Percentiles rank a stretch among this genome's conserved stretches.
Conservation (phyloP, 1,284 basidiomycete genomes). For the Gymnopus androsaceus region DNA sequence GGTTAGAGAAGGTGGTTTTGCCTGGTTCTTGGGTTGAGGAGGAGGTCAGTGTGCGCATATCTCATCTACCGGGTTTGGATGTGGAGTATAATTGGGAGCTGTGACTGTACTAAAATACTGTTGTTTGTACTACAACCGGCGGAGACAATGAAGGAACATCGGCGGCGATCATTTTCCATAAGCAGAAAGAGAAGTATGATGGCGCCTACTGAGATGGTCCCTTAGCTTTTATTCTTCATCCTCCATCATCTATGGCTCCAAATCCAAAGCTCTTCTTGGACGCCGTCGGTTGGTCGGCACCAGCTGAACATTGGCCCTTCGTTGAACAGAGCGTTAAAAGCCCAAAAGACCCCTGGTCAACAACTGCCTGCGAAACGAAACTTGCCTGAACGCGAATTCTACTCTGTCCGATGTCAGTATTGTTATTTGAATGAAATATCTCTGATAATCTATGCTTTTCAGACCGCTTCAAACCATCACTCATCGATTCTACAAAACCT, state of each 20-base stretch:
- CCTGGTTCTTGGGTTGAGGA: no score
- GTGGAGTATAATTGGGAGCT: no score
- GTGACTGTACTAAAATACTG: no score
- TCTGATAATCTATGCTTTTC: conserved; percentile 1
- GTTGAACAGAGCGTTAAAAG: conserved; percentile 57
- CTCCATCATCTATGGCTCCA: conserved; percentile 51
- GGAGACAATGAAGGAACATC: no score
- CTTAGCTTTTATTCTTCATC: no score
- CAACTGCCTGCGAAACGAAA: conserved; percentile 41
- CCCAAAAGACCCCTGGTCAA: conserved; percentile 46
- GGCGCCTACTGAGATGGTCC: no score
- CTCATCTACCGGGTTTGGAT: no score
- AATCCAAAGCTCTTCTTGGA: conserved; percentile 48
- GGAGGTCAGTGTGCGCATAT: no score
- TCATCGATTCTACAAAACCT: conserved; percentile 62
- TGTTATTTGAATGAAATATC: background rate
- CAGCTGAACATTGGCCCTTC: conserved; percentile 59
- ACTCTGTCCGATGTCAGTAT: conserved; percentile 72
- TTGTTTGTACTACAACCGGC: no score
- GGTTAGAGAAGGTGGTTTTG: no score
- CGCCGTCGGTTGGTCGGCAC: conserved; percentile 55
- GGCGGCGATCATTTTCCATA: no score
- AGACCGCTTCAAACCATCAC: conserved; percentile 77
- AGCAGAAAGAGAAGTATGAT: no score
- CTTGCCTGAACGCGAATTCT: conserved; percentile 65